Evolutionary conservation across 2,329 filamentous ascomycete genomes (phyloP).

Genomic region (Pseudogymnoascus sp.): DNA sequence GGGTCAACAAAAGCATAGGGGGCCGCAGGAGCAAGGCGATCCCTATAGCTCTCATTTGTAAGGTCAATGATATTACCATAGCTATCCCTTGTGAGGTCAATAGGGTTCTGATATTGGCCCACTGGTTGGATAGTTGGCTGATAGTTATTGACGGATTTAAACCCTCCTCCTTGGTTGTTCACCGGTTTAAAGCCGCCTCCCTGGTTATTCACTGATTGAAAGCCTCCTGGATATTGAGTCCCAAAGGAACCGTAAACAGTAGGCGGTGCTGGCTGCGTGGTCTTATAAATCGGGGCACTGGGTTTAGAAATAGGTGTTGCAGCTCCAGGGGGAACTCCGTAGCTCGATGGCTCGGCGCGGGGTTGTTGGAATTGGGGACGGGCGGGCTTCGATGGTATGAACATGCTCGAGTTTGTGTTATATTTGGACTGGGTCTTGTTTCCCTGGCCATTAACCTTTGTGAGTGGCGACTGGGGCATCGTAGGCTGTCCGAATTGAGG

Average conservation of each 20-base stretch:
- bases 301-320: conserved; percentile 17
- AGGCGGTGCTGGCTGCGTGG: conserved; percentile 20
- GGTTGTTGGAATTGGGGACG: conserved; percentile 19
- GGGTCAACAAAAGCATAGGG: conserved; percentile 42
- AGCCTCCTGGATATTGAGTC: conserved; percentile 19
- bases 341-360: conserved; percentile 14
- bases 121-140: conserved; percentile 4
- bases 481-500: conserved; percentile 26
- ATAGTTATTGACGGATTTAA: conserved; percentile 21
- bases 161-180: conserved; percentile 16
- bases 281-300: conserved; percentile 19
- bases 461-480: conserved; percentile 25
- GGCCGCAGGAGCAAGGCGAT: conserved; percentile 16
- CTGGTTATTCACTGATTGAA: conserved; percentile 20
- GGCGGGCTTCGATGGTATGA: conserved; percentile 27
- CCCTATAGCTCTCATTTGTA: conserved; percentile 19
- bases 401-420: conserved; percentile 17
- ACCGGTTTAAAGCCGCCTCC: background rate
- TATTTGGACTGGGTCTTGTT: conserved; percentile 19
- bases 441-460: background rate
- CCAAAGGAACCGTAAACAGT: conserved; percentile 25
- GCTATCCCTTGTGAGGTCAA: conserved; percentile 24
- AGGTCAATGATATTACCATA: conserved; percentile 18
- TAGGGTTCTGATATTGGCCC: conserved; percentile 18
- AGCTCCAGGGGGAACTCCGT: conserved; percentile 14